A percentile compares a stretch with the other conserved stretches of the same genome.
Evolutionary conservation across 129 eudicot species (phyloP).

Genomic region (Pseudognaphalium luteoalbum): DNA sequence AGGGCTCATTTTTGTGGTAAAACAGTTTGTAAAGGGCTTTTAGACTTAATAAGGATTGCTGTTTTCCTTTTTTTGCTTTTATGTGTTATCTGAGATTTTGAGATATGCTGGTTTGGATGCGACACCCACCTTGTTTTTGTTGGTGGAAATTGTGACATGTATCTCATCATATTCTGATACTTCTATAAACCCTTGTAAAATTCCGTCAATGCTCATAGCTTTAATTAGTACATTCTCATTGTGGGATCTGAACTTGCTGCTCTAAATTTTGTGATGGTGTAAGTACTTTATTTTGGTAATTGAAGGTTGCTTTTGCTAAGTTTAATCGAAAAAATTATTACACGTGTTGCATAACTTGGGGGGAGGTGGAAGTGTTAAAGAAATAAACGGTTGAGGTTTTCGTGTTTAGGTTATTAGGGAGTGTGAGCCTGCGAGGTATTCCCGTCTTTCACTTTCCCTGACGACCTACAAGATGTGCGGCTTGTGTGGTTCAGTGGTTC

Average conservation of each 20-base stretch:
- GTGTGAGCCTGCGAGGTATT: too few relatives aligned
- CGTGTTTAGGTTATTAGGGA: too few relatives aligned
- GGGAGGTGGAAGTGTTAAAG: too few relatives aligned
- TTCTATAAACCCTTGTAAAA: slow-evolving; percentile 30
- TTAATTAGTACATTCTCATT: slow-evolving; percentile 9
- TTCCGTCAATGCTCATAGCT: slow-evolving; percentile 1
- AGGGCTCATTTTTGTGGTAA: slow-evolving; percentile 63
- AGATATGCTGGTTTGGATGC: slow-evolving; percentile 33
- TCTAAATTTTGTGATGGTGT: neutral
- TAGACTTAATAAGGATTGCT: slow-evolving; percentile 40
- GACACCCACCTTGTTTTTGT: slow-evolving; percentile 35
- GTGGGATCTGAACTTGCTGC: slow-evolving; percentile 2
- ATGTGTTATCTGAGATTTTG: slow-evolving; percentile 25
- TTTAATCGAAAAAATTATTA: neutral
- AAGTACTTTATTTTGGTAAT: neutral
- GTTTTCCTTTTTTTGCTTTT: slow-evolving; percentile 31
- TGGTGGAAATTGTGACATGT: slow-evolving; percentile 36
- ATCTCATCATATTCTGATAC: slow-evolving; percentile 33
- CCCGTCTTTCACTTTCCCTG: too few relatives aligned
- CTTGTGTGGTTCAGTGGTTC: too few relatives aligned
- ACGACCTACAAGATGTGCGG: too few relatives aligned
- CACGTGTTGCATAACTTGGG: neutral
- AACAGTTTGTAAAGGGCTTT: slow-evolving; percentile 59
- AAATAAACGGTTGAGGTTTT: too few relatives aligned
- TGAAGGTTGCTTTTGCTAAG: neutral